A percentile compares a stretch with the other conserved stretches of the same genome.
These are phyloP conservation scores for Picochlorum sp. DNA, from an alignment of 139 green algal species.

Conservation along the genomic window DNA sequence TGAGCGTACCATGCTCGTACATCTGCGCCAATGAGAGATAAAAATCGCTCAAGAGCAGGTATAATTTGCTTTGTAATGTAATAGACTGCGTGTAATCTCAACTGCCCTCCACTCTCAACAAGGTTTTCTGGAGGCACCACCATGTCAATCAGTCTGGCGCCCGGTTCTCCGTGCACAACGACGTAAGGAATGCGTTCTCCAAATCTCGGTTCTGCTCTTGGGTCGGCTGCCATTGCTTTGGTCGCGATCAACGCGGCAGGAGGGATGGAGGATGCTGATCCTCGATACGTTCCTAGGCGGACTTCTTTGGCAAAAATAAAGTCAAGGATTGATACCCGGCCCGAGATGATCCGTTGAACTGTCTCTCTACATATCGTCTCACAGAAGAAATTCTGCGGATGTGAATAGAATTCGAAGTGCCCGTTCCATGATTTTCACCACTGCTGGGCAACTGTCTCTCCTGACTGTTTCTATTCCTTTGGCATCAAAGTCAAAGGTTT, in stretches of 20 bases:
- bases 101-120: conserved; percentile 40
- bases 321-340: conserved; percentile 74
- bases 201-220: conserved; percentile 71
- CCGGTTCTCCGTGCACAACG: conserved; percentile 70
- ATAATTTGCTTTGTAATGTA: conserved; percentile 95
- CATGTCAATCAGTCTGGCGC: conserved; percentile 65
- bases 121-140: conserved; percentile 65
- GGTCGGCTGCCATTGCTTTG: conserved; percentile 54
- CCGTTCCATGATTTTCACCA: conserved; percentile 81
- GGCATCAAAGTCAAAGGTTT: conserved; percentile 39
- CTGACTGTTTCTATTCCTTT: conserved; percentile 92
- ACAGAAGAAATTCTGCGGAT: conserved; percentile 67
- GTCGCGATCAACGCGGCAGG: conserved; percentile 83
- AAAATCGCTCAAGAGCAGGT: conserved; percentile 76
- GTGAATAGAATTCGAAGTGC: conserved; percentile 76
- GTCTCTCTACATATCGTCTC: conserved; percentile 58
- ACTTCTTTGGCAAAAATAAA: conserved; percentile 88
- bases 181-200: conserved; percentile 89
- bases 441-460: conserved; percentile 82
- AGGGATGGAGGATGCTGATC: conserved; percentile 49
- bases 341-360: conserved; percentile 83
- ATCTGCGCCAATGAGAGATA: conserved; percentile 84
- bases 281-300: conserved; percentile 70
- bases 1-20: conserved; percentile 71
- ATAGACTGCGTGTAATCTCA: conserved; percentile 80